Evolutionary conservation across 2,329 filamentous ascomycete genomes (phyloP).

Genomic region (Didymella segeticola): DNA sequence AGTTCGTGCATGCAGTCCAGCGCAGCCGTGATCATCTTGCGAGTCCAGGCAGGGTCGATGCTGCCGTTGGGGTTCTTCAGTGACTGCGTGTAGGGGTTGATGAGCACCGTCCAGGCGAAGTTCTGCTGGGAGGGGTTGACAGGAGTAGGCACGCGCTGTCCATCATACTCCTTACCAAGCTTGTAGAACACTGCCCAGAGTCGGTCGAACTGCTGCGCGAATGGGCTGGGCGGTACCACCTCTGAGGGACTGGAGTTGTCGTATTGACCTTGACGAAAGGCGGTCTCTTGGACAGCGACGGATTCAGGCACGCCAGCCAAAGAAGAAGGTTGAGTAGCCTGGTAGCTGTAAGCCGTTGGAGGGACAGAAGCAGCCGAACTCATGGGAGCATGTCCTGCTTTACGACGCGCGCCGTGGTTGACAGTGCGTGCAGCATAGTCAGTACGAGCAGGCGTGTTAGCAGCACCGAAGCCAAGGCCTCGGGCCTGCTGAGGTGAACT

Average conservation of each 20-base stretch:
- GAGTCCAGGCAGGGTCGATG: slow-evolving; percentile 25
- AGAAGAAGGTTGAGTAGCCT: slow-evolving; percentile 3
- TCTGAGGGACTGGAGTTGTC: slow-evolving; percentile 14
- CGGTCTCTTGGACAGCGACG: slow-evolving; percentile 32
- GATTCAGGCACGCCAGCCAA: slow-evolving; percentile 27
- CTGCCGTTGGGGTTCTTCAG: slow-evolving; percentile 30
- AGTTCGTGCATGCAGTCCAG: slow-evolving; percentile 33
- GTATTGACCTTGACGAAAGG: slow-evolving; percentile 33
- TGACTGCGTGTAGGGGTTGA: slow-evolving; percentile 37
- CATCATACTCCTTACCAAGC: slow-evolving; percentile 24
- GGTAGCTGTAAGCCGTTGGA: slow-evolving; percentile 1
- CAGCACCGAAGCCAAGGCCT: neutral
- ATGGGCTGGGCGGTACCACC: slow-evolving; percentile 26
- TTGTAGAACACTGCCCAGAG: slow-evolving; percentile 30
- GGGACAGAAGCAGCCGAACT: slow-evolving; percentile 6
- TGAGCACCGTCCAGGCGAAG: slow-evolving; percentile 31
- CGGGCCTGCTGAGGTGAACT: slow-evolving; percentile 7
- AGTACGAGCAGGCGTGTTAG: neutral
- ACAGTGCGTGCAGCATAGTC: neutral
- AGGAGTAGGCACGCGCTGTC: slow-evolving; percentile 7
- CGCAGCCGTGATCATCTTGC: slow-evolving; percentile 22
- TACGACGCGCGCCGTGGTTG: neutral
- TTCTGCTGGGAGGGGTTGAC: slow-evolving; percentile 17
- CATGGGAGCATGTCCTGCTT: slow-evolving; percentile 6
- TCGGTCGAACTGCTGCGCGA: slow-evolving; percentile 21